phyloP scores from a whole-genome alignment of 768 basidiomycete species.

The Hemileccinum impolitum region DNA sequence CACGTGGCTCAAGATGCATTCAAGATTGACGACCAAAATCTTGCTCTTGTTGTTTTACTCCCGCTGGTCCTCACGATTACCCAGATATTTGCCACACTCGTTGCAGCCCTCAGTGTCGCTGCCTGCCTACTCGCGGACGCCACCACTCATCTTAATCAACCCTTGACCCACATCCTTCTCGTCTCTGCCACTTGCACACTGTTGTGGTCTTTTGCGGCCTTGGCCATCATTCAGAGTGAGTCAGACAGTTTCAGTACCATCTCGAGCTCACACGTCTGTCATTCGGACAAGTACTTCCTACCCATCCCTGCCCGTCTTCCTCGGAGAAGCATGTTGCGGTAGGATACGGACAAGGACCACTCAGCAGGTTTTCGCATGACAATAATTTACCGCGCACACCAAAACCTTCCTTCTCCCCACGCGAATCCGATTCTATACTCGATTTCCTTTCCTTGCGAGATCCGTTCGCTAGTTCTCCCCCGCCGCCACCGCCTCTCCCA shows the following conservation, averaged over 20 bases:
- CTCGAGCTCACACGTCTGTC: conserved; percentile 1
- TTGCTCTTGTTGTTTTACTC: not conserved
- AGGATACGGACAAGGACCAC: not conserved
- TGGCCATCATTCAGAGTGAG: conserved; percentile 25
- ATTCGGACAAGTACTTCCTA: conserved; percentile 21
- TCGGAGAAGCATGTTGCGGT: conserved; percentile 7
- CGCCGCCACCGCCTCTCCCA: conserved; percentile 30
- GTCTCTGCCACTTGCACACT: conserved; percentile 18
- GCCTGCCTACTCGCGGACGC: conserved; percentile 8
- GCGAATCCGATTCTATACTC: conserved; percentile 25
- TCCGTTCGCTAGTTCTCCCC: conserved; percentile 33
- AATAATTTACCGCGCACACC: conserved; percentile 4
- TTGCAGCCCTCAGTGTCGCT: conserved; percentile 21
- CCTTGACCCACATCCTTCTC: conserved; percentile 13
- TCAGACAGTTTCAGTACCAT: not conserved
- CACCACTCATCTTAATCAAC: not conserved
- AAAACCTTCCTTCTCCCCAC: conserved; percentile 20
- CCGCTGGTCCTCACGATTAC: conserved; percentile 15
- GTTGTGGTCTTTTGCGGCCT: conserved; percentile 21
- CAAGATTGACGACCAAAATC: not conserved
- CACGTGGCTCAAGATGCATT: not conserved
- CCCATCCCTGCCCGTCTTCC: not conserved
- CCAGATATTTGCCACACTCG: conserved; percentile 23
- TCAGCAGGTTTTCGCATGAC: not conserved
- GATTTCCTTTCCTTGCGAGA: conserved; percentile 35